These are phyloP conservation scores for Candida tibetensis DNA, from an alignment of 805 yeast genomes.

Conservation along the genomic window DNA sequence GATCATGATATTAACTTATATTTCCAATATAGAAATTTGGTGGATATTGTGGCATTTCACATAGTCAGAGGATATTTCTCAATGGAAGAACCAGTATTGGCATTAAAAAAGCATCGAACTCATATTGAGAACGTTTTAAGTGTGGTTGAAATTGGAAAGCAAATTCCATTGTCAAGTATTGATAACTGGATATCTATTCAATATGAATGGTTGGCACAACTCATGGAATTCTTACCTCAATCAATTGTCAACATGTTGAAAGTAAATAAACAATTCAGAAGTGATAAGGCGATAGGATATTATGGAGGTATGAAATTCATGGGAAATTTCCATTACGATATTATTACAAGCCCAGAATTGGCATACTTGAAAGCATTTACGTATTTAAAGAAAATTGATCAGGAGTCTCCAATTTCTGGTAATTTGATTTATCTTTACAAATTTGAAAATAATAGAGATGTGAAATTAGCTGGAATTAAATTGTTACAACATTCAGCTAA, in stretches of 20 bases:
- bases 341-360: slow-evolving; percentile 30
- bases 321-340: slow-evolving; percentile 15
- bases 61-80: slow-evolving; percentile 61
- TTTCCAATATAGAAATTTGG: slow-evolving; percentile 39
- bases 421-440: slow-evolving; percentile 5
- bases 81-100: slow-evolving; percentile 53
- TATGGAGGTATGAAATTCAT: slow-evolving; percentile 35
- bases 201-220: slow-evolving; percentile 61
- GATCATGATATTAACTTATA: slow-evolving; percentile 30
- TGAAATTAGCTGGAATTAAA: not conserved
- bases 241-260: slow-evolving; percentile 11
- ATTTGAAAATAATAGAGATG: slow-evolving; percentile 3
- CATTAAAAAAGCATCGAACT: slow-evolving; percentile 60
- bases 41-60: slow-evolving; percentile 63
- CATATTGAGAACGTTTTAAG: slow-evolving; percentile 55
- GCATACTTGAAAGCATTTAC: slow-evolving; percentile 24
- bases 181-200: slow-evolving; percentile 61
- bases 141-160: slow-evolving; percentile 18
- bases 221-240: slow-evolving; percentile 48
- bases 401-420: not conserved
- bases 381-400: slow-evolving; percentile 12
- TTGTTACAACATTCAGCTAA: slow-evolving; percentile 5
- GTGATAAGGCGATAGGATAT: slow-evolving; percentile 12
- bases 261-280: not conserved
- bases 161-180: slow-evolving; percentile 7